These are phyloP conservation scores for Penicillium cataractarum DNA, from an alignment of 495 filamentous ascomycete species.

Conservation along the genomic window DNA sequence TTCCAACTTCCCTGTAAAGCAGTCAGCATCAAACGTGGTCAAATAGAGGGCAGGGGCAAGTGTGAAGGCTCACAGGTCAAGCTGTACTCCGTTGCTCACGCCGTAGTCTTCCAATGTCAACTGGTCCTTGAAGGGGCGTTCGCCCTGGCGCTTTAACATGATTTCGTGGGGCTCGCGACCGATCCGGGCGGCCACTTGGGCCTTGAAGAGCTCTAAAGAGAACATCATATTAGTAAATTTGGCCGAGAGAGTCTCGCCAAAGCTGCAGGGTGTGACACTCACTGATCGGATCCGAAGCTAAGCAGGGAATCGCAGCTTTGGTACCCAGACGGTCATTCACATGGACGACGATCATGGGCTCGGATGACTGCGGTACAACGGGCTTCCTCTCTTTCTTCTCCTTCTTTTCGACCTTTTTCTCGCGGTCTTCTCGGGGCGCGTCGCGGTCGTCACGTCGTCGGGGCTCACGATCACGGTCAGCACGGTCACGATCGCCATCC, in stretches of 20 bases:
- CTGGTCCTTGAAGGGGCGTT: conserved; percentile 88
- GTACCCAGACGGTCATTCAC: conserved; percentile 92
- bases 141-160: conserved; percentile 85
- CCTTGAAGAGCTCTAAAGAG: conserved; percentile 72
- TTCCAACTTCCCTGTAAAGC: conserved; percentile 65
- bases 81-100: conserved; percentile 83
- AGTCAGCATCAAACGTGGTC: conserved; percentile 27
- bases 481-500: conserved; percentile 32
- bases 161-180: conserved; percentile 90
- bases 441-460: conserved; percentile 33
- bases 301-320: conserved; percentile 85
- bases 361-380: conserved; percentile 41
- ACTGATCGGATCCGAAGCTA: conserved; percentile 78
- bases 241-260: not conserved
- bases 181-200: conserved; percentile 82
- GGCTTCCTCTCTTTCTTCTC: conserved; percentile 48
- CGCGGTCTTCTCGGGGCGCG: conserved; percentile 31
- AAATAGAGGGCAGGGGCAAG: not conserved
- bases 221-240: not conserved
- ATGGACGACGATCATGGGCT: conserved; percentile 89
- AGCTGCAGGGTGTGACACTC: conserved; percentile 19
- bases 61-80: conserved; percentile 66
- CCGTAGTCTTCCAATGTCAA: conserved; percentile 88
- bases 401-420: conserved; percentile 41
- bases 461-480: conserved; percentile 19